Percentiles rank a stretch among this genome's conserved stretches.
phyloP scores from a whole-genome alignment of 768 basidiomycete species.

The Pholiota conissans region DNA sequence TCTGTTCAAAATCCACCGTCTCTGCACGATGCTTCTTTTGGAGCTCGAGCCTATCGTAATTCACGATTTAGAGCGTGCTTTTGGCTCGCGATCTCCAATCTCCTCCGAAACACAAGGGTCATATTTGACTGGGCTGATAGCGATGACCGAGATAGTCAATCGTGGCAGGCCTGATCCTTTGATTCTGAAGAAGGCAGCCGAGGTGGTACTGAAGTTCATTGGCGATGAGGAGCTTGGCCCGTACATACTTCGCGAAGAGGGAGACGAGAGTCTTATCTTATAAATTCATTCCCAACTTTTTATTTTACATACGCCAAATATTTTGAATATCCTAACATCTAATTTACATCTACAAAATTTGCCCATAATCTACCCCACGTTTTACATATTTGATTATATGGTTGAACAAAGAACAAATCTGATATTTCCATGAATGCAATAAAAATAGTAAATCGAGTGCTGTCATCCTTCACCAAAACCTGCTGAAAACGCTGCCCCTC shows the following conservation, averaged over 20 bases:
- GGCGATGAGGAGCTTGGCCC: neutral
- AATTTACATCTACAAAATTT: no score
- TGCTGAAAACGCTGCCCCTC: slow-evolving; percentile 58
- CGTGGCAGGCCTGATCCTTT: neutral
- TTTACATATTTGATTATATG: no score
- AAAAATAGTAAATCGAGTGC: neutral
- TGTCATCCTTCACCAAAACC: slow-evolving; percentile 66
- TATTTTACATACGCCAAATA: neutral
- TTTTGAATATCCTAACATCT: no score
- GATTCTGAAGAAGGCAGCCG: neutral
- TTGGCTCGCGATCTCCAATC: no score
- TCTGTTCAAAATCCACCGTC: neutral
- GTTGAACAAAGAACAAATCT: no score
- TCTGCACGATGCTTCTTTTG: neutral
- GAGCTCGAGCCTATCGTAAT: neutral
- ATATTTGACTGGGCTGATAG: neutral
- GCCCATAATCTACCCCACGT: no score
- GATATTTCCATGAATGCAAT: no score
- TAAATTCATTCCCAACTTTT: neutral
- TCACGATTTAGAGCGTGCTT: no score
- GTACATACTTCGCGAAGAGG: neutral
- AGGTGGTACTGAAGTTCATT: neutral
- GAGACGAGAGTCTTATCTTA: neutral
- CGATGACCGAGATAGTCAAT: neutral
- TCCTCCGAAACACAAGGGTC: neutral